Base-by-base conservation (phyloP, 495 filamentous ascomycete genomes). In the Pseudomonodictys pantanalensis region DNA sequence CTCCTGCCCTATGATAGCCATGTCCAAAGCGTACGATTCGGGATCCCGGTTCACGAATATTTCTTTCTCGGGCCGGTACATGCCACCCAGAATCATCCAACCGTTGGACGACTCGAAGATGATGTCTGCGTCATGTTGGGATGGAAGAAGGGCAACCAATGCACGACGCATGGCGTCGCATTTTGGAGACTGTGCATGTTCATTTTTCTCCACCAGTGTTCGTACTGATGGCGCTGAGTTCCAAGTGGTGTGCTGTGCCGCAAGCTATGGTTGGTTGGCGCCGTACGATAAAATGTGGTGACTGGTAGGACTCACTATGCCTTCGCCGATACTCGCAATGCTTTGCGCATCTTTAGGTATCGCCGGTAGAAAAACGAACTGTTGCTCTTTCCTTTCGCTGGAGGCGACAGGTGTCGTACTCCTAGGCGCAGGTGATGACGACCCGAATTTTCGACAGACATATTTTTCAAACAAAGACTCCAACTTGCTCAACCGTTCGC, bases 391-490 rank as follows among this genome's bases (percentile, higher is more conserved):
- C 15, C 33, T 22, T 18, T 15, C 15, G 2, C 22, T n/a, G 28
- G 15, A 20, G 12, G 23, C 33, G 24, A 32, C 22, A 9, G 42
- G 35, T n/a, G 53, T 52, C 9, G 45, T 17, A 30, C 52, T 57
- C 7, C 47, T 24, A 2, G 52, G 28, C 28, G 9, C 4, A 0
- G 33, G 23, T 22, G 48, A 22, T 10, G 3, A n/a, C 1, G 45
- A n/a, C 4, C n/a, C 2, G 22, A 38, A 51, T 24, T 64, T 64
- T 30, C 61, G 61, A 32, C 61, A 64, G 12, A 59, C 61, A 32
- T 54, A 64, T 28, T 56, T 64, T 25, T 64, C 61, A 24, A 64
- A 64, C 11, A 64, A 43, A 11, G 53, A 55, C 44, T 64, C 61
- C 38, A 64, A 23, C 18, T 64, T 64, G 24, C 33, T 39, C 12